phyloP scores from a whole-genome alignment of 2,329 filamentous ascomycete genomes.

The Xylaria sp. region DNA sequence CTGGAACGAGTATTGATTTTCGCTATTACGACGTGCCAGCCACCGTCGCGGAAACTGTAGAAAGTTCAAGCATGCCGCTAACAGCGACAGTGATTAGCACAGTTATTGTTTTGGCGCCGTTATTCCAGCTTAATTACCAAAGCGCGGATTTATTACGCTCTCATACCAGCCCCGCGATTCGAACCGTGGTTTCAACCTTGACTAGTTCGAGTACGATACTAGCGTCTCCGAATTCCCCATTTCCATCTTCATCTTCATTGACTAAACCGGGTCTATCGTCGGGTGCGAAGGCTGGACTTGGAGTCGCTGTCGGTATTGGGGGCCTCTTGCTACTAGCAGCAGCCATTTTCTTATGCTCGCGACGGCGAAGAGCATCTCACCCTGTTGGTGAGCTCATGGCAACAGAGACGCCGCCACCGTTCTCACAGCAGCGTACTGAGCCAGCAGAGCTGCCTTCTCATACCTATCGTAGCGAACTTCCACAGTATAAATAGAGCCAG shows the following conservation, averaged over 20 bases:
- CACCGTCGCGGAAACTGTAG: slow-evolving; percentile 5
- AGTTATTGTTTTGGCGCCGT: slow-evolving; percentile 44
- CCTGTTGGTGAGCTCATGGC: neutral
- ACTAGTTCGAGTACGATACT: neutral
- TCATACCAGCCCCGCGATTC: slow-evolving; percentile 2
- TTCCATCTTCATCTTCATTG: slow-evolving; percentile 17
- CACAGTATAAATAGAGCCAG: no score
- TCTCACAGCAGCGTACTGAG: neutral
- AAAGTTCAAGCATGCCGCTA: neutral
- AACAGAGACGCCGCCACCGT: neutral
- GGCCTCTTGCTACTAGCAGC: slow-evolving; percentile 19
- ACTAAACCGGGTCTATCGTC: slow-evolving; percentile 10
- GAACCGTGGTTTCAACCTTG: neutral
- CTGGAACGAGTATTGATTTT: slow-evolving; percentile 20
- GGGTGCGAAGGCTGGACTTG: slow-evolving; percentile 39
- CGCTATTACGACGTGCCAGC: slow-evolving; percentile 14
- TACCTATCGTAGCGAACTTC: neutral
- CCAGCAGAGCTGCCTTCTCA: neutral
- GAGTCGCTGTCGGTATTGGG: slow-evolving; percentile 37
- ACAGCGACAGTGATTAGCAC: slow-evolving; percentile 11
- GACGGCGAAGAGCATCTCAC: slow-evolving; percentile 1
- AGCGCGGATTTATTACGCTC: slow-evolving; percentile 41
- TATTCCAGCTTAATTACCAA: slow-evolving; percentile 49
- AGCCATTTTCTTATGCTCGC: neutral
- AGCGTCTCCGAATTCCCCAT: neutral